These are phyloP conservation scores for Hanseniaspora thailandica DNA, from an alignment of 805 yeast species.

Conservation along the genomic window DNA sequence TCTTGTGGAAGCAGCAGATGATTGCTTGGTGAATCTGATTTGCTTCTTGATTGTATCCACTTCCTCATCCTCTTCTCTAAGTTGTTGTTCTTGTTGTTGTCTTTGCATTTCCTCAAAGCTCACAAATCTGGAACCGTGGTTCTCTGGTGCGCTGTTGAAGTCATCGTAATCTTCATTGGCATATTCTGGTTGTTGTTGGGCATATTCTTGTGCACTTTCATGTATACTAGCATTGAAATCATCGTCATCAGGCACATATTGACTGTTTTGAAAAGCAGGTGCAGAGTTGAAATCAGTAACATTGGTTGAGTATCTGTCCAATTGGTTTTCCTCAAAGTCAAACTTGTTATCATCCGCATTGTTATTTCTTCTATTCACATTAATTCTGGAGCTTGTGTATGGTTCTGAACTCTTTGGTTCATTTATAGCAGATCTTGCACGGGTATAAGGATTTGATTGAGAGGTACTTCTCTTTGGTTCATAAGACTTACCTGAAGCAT, in stretches of 20 bases:
- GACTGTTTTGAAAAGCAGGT: not conserved
- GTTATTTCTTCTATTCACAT: not conserved
- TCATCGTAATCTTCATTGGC: slow-evolving; percentile 43
- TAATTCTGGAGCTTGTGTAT: slow-evolving; percentile 9
- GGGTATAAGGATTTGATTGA: not conserved
- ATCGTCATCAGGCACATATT: slow-evolving; percentile 21
- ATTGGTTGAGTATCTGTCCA: not conserved
- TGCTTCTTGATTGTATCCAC: slow-evolving; percentile 77
- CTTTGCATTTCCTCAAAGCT: slow-evolving; percentile 29
- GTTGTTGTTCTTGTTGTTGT: slow-evolving; percentile 31
- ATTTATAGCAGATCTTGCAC: slow-evolving; percentile 12
- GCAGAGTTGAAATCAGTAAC: slow-evolving; percentile 23
- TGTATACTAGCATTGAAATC: slow-evolving; percentile 26
- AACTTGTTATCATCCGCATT: slow-evolving; percentile 17
- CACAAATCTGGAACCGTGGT: slow-evolving; percentile 21
- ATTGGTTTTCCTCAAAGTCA: slow-evolving; percentile 21
- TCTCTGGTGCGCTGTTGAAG: slow-evolving; percentile 57
- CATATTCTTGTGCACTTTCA: slow-evolving; percentile 18
- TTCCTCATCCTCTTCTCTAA: slow-evolving; percentile 67
- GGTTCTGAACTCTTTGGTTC: slow-evolving; percentile 15
- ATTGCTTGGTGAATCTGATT: slow-evolving; percentile 72
- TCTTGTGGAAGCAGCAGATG: slow-evolving; percentile 73
- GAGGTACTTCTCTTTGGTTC: not conserved
- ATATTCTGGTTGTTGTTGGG: slow-evolving; percentile 15
- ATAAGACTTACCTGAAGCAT: not conserved